A percentile compares a stretch with the other conserved stretches of the same genome.
Conservation (phyloP, 345 rosid genomes). For the Eucalyptus erythrocorys region DNA sequence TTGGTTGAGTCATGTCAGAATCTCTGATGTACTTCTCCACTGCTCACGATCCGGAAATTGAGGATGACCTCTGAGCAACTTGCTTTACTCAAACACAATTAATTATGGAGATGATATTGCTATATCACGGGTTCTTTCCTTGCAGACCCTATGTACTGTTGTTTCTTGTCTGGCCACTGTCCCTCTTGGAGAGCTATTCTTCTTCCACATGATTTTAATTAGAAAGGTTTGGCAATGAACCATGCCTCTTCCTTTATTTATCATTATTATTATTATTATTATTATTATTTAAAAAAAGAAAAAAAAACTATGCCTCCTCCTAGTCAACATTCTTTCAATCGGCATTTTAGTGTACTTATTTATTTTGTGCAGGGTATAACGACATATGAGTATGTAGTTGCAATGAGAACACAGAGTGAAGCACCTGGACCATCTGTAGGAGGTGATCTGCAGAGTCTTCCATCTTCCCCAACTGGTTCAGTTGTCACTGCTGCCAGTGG, state of each 20-base stretch:
- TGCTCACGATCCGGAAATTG: neutral
- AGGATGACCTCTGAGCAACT: neutral
- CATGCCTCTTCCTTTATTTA: neutral
- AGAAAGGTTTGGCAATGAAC: slow-evolving; percentile 39
- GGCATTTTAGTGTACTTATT: neutral
- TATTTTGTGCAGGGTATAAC: slow-evolving; percentile 61
- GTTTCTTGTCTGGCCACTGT: slow-evolving; percentile 75
- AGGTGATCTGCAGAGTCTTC: slow-evolving; percentile 65
- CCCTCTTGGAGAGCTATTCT: slow-evolving; percentile 83
- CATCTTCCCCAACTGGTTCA: slow-evolving; percentile 75
- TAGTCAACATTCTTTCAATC: neutral
- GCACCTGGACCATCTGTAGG: slow-evolving; percentile 61
- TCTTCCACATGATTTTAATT: slow-evolving; percentile 85
- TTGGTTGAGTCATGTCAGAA: neutral
- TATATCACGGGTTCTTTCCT: neutral
- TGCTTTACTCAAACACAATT: neutral
- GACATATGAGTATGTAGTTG: slow-evolving; percentile 87
- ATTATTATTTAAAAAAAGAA: neutral
- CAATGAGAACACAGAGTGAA: slow-evolving; percentile 85
- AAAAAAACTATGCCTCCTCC: neutral
- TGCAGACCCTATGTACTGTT: slow-evolving; percentile 64
- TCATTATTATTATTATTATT: too few relatives aligned
- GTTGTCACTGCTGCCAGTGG: slow-evolving; percentile 78
- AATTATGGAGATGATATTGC: neutral
- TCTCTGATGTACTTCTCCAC: neutral